Base-by-base conservation (phyloP, 2,329 filamentous ascomycete genomes). In the Mycosphaerelloides madeirae region DNA sequence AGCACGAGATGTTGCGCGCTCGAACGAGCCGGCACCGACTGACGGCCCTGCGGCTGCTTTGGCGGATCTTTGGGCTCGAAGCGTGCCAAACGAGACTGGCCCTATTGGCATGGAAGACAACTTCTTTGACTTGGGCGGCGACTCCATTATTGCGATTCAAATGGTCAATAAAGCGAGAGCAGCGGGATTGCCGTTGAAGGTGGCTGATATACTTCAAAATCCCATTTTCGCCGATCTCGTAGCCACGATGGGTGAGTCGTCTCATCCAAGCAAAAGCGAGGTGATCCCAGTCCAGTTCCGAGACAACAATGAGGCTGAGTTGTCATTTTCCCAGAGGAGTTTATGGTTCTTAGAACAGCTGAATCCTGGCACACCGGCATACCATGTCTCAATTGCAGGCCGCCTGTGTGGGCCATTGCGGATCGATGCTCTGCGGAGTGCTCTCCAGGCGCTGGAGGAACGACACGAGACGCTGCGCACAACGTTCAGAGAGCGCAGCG, bases 111-210 rank as follows among this genome's bases (percentile, higher is more conserved):
- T 54, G 4, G 57, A 64, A 38, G 63, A 65, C 43, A 68, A 62
- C 43, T 71, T 72, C 53, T 69, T 72, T 40, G 58, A 63, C n/a
- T 54, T 71, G 3, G 69, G 69, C 3, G 69, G 69, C 7, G 68
- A 72, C 41, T 71, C 68, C 0, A 64, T 71, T 9, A 53, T 60
- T 2, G 69, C 69, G 1, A 71, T 72, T 25, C 36, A 15, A 15
- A 25, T 38, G 9, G 31, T 14, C 7, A 33, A 33, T 15, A 33
- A 33, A 14, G 32, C 33, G 20, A 32, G 41, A 12, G 20, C 19
- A 16, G 15, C 32, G 13, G 33, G 33, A 18, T n/a, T 37, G n/a
- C 25, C 18, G 22, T 29, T 37, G 19, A 38, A 36, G 20, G 41
- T 43, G 25, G 41, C 41, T 8, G 41, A 37, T 29, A 9, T 43